Evolutionary conservation across 2,329 filamentous ascomycete species (phyloP).

Genomic region (Curvularia eragrostidis): DNA sequence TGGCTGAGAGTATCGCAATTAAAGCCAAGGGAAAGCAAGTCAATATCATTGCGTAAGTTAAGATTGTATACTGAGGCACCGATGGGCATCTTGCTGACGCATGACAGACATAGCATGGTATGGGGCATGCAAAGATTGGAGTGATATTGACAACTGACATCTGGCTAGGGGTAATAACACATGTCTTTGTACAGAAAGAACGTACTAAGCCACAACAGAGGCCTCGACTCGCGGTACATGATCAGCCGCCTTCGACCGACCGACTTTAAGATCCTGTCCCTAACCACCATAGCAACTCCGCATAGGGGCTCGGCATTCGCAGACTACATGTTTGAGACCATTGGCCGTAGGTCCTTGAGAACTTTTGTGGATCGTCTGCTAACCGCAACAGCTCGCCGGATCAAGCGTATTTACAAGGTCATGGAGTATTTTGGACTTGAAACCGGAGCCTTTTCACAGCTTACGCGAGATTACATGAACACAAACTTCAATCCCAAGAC

Average conservation of each 20-base stretch:
- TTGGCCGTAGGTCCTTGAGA: slow-evolving; percentile 58
- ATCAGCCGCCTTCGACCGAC: slow-evolving; percentile 64
- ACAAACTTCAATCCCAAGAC: slow-evolving; percentile 66
- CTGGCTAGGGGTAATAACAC: slow-evolving; percentile 46
- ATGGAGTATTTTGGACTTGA: slow-evolving; percentile 63
- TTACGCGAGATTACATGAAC: slow-evolving; percentile 65
- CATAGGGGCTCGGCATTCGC: slow-evolving; percentile 68
- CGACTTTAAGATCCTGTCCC: slow-evolving; percentile 76
- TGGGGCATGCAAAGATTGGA: slow-evolving; percentile 2
- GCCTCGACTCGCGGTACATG: slow-evolving; percentile 69
- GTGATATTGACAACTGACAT: slow-evolving; percentile 24
- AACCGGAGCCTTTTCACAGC: slow-evolving; percentile 66
- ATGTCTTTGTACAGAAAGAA: background rate
- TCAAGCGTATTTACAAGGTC: slow-evolving; percentile 63
- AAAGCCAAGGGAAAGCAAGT: slow-evolving; percentile 64
- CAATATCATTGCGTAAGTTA: slow-evolving; percentile 68
- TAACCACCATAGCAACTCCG: slow-evolving; percentile 69
- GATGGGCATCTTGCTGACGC: slow-evolving; percentile 21
- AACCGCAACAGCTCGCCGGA: slow-evolving; percentile 47
- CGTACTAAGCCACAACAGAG: slow-evolving; percentile 52
- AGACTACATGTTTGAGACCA: slow-evolving; percentile 65
- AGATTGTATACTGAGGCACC: background rate
- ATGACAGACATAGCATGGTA: slow-evolving; percentile 62
- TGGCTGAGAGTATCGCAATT: slow-evolving; percentile 60
- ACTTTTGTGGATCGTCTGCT: slow-evolving; percentile 16